These are phyloP conservation scores for Podospora anserina DNA, from an alignment of 495 filamentous ascomycete genomes.

Conservation along the genomic window DNA sequence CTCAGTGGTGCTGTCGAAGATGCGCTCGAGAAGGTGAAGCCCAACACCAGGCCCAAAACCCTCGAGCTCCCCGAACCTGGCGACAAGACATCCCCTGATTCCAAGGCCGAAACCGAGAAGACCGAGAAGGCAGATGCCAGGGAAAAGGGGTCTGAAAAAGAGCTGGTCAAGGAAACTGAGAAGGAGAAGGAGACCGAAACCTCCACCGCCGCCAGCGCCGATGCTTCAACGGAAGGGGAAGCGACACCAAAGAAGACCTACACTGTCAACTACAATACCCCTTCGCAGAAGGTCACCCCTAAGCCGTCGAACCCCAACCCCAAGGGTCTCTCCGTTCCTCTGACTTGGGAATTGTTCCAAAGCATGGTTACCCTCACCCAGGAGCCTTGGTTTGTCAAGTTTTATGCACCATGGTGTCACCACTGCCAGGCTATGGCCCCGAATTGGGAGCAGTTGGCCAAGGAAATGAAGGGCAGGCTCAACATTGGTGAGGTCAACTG, in stretches of 20 bases:
- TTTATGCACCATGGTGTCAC: slow-evolving; percentile 95
- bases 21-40: slow-evolving; percentile 70
- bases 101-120: slow-evolving; percentile 22
- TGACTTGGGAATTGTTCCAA: slow-evolving; percentile 84
- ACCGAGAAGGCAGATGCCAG: neutral
- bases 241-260: slow-evolving; percentile 16
- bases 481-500: slow-evolving; percentile 98
- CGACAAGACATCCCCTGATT: slow-evolving; percentile 22
- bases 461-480: slow-evolving; percentile 80
- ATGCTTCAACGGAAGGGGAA: slow-evolving; percentile 8
- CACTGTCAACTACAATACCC: neutral
- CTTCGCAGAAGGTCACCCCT: slow-evolving; percentile 2
- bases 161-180: neutral
- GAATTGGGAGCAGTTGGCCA: slow-evolving; percentile 83
- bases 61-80: slow-evolving; percentile 41
- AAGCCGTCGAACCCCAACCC: slow-evolving; percentile 64
- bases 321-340: slow-evolving; percentile 65
- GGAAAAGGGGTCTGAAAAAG: neutral
- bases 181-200: slow-evolving; percentile 10
- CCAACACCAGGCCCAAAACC: slow-evolving; percentile 70
- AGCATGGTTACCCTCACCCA: slow-evolving; percentile 77
- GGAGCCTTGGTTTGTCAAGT: slow-evolving; percentile 97
- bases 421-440: slow-evolving; percentile 92
- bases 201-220: slow-evolving; percentile 1
- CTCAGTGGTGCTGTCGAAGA: slow-evolving; percentile 72